A percentile compares a stretch with the other conserved stretches of the same genome.
These are phyloP conservation scores for Porcisia hertigi DNA, from an alignment of 208 protist species.

Conservation along the genomic window DNA sequence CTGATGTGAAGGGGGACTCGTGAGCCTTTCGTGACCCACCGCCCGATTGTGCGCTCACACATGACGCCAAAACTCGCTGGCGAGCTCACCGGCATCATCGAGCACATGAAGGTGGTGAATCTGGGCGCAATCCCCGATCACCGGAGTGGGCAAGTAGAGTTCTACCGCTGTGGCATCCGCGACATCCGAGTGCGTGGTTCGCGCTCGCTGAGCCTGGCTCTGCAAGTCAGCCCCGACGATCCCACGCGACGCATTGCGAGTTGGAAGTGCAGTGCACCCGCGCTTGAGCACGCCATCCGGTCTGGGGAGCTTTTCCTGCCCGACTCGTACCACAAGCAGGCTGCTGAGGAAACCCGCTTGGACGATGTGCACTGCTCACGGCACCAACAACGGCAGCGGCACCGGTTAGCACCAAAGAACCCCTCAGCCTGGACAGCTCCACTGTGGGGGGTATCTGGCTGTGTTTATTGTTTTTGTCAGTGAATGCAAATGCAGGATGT, in stretches of 20 bases:
- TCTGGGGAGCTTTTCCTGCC: conserved; percentile 44
- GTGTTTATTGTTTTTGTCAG: conserved; percentile 29
- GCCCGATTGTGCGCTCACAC: conserved; percentile 33
- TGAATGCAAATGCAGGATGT: conserved; percentile 36
- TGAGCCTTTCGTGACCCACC: conserved; percentile 70
- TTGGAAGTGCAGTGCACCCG: conserved; percentile 61
- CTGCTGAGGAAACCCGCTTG: background rate
- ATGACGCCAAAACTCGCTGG: conserved; percentile 28
- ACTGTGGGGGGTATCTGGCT: conserved; percentile 42
- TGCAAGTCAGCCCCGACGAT: conserved; percentile 20
- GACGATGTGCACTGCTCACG: background rate
- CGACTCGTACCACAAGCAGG: conserved; percentile 21
- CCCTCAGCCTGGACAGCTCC: conserved; percentile 24
- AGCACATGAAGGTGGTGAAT: conserved; percentile 47
- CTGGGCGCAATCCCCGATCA: conserved; percentile 38
- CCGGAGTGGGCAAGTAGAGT: conserved; percentile 54
- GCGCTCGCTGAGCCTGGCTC: conserved; percentile 54
- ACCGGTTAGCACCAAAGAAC: background rate
- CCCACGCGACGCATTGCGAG: conserved; percentile 7
- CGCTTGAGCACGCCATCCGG: conserved; percentile 41
- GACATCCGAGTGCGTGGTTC: conserved; percentile 47
- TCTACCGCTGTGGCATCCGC: conserved; percentile 46
- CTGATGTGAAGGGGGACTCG: conserved; percentile 31
- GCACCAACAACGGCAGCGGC: background rate
- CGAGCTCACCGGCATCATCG: conserved; percentile 38